Evolutionary conservation across 164 flowering plant species (phyloP), one percentile per base, ranked within the genome.

Genomic region (Malania oleifera): DNA sequence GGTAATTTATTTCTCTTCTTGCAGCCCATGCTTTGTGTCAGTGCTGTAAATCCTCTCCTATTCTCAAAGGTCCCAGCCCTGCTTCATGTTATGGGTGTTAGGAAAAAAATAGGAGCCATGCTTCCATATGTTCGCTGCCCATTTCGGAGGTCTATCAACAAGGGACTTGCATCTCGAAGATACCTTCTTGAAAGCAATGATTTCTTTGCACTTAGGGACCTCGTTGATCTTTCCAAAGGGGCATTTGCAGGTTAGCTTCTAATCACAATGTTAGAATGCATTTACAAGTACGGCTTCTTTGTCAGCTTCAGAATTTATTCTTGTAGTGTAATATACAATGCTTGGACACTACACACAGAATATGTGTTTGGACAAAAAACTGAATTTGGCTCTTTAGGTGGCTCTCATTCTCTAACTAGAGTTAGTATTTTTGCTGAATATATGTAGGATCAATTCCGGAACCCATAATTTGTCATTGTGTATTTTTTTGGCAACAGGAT

Each of bases 21-120:
- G 82, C 96, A 93, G 98, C 98, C 98, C 64, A 87, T 93, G 98
- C 92, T 93, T 34, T 93, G 98, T 60, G 92, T 86, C 41, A 81
- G 90, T 76, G 98, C 98, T 1, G 96, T 90, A 17, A 90, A 93
- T 75, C 97, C 98, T 49, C 76, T 79, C 54, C 80, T 90, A 31
- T 85, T 84, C 67, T 81, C 97, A 14, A 87, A 79, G 68, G 96
- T 93, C 58, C 95, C 88, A 19, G 74, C 90, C 15, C 67, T 93
- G 64, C 85, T 75, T 47, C 92, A 84, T 73, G 81, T 87, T 52
- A 84, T 82, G 85, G 78, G 78, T 61, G 64, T 86, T 56, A 78
- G 96, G 68, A 87, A 75, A 64, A 87, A 80, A 65, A 80, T 90
- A 52, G 81, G 85, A 67, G 69, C 79, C 28, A 78, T 87, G 88